Evolutionary conservation across 1,284 basidiomycete species (phyloP).

Genomic region (Anthracocystis setariae): DNA sequence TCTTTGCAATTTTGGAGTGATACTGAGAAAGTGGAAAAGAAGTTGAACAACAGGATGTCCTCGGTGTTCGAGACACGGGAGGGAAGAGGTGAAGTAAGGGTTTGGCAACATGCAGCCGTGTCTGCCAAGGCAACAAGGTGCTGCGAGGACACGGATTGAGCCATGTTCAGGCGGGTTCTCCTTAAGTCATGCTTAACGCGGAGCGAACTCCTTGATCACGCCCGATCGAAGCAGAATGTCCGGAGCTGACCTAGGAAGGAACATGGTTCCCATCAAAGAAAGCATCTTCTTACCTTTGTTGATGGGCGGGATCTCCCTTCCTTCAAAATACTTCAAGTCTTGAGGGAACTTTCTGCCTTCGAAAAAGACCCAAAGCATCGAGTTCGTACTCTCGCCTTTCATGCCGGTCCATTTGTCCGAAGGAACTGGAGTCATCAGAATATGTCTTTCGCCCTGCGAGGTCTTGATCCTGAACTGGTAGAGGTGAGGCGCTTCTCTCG

Average conservation of each 20-base stretch:
- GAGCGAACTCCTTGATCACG: neutral
- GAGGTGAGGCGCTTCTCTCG: neutral
- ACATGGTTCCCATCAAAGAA: neutral
- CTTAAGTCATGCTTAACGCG: neutral
- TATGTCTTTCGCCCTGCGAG: neutral
- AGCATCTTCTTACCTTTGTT: neutral
- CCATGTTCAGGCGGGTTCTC: neutral
- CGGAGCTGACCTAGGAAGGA: neutral
- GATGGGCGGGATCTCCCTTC: neutral
- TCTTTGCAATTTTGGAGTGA: no score
- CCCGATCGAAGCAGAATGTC: neutral
- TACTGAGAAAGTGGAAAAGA: no score
- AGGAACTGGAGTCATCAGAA: neutral
- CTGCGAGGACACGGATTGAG: neutral
- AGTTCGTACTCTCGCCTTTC: neutral
- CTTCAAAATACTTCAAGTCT: neutral
- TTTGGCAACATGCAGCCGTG: no score
- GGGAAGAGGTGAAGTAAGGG: no score
- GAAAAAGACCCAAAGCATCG: neutral
- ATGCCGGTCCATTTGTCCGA: neutral
- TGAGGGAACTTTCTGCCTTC: neutral
- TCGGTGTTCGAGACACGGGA: no score
- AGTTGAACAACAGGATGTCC: no score
- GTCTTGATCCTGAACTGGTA: neutral
- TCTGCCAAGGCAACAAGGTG: no score